Base-by-base conservation (phyloP, 352 stramenopile genomes). In the Globisporangium solare region DNA sequence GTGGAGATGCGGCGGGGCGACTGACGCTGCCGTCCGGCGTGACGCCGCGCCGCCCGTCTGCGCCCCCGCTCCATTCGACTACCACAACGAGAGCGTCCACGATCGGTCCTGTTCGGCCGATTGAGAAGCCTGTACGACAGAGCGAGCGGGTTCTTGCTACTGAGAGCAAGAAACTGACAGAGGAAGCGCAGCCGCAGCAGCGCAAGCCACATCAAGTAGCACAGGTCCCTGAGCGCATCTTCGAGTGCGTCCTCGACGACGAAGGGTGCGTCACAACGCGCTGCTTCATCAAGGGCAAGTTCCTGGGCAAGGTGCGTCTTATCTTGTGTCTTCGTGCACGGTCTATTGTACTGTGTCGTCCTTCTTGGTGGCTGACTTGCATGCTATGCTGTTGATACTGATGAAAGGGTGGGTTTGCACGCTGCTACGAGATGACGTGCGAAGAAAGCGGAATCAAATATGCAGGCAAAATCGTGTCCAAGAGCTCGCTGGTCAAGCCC, bases 401-500 rank as follows among this genome's bases (percentile, higher is more conserved):
- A 11, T 42, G 31, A 8, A 60, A 57, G 84, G 97, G 97, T 56
- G 97, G 97, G 6, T 99, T 99, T 72, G 97, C 97, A 20, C 96
- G 97, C 39, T 98, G 97, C 50, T 99, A 99, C 72, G 79, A 97
- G 66, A 87, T 98, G 41, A 97, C 87, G 43, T 96, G 90, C 52
- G 69, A 98, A 45, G 89, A 97, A 51, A 98, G 87, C 0, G 91
- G 89, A 7, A 92, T 89, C 41, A 75, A 90, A 41, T 99, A 98
- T 69, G 97, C 97, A 1, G 91, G 97, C 46, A 99, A 99, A 78
- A 94, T 99, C 62, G 97, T 99, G 24, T 88, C 94, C 27, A 99
- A 99, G 74, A 83, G 83, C 21, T 98, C 96, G 67, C 83, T 99
- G 6, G 75, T 92, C n/a, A 99, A 99, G 66, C 81, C 85, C 51